Percentiles rank a stretch among this genome's conserved stretches.
These are phyloP conservation scores for Prunus yedoensis DNA, from an alignment of 331 rosid species.

Conservation along the genomic window DNA sequence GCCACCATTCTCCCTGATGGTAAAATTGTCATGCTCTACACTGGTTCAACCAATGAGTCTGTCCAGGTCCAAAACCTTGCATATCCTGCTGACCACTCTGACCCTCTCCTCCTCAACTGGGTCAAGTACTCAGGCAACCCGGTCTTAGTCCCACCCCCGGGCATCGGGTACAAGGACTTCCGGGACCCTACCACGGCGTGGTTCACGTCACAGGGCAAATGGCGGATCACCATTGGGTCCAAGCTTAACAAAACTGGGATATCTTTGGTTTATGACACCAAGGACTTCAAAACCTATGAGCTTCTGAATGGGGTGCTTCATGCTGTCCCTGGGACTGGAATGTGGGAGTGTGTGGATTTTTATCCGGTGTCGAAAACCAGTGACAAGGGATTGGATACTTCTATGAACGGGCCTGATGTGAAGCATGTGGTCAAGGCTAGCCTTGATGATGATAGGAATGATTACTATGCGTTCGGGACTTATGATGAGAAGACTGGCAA, in stretches of 20 bases:
- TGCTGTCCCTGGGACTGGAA: conserved; percentile 70
- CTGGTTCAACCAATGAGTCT: conserved; percentile 72
- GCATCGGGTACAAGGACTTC: conserved; percentile 51
- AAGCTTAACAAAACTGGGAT: conserved; percentile 63
- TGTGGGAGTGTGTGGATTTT: conserved; percentile 95
- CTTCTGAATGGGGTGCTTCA: conserved; percentile 46
- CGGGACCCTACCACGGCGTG: conserved; percentile 95
- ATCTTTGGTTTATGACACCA: conserved; percentile 63
- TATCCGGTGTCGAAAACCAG: conserved; percentile 48
- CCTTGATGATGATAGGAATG: conserved; percentile 66
- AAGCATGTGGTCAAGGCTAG: conserved; percentile 77
- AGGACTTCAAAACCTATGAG: conserved; percentile 59
- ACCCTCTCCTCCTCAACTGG: conserved; percentile 76
- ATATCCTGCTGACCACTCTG: conserved; percentile 62
- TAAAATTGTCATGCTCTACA: conserved; percentile 68
- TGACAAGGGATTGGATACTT: conserved; percentile 61
- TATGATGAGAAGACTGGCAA: conserved; percentile 55
- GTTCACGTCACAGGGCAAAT: conserved; percentile 71
- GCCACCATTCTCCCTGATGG: conserved; percentile 71
- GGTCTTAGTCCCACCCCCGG: conserved; percentile 65
- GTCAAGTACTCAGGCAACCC: conserved; percentile 69
- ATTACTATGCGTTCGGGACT: conserved; percentile 74
- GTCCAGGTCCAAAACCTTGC: conserved; percentile 84
- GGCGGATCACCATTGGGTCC: conserved; percentile 74
- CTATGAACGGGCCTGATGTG: conserved; percentile 48